Evolutionary conservation across 768 basidiomycete species (phyloP).

Genomic region (Suillus bovinus): DNA sequence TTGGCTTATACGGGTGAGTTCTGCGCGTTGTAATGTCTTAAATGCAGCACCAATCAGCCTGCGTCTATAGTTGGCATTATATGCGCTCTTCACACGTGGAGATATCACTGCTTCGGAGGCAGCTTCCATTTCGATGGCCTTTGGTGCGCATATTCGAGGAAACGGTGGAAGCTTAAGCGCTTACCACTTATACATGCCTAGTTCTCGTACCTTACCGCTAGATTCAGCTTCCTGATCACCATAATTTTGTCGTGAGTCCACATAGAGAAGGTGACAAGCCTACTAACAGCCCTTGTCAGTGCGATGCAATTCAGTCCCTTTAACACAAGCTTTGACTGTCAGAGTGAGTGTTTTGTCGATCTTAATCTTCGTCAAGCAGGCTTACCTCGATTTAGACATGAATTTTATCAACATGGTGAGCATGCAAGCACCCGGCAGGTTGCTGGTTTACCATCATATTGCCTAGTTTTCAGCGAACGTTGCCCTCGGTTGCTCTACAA

Average conservation of each 20-base stretch:
- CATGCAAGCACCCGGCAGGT: too few species aligned
- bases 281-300: background rate
- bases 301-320: background rate
- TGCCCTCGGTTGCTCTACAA: conserved; percentile 3
- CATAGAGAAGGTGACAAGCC: background rate
- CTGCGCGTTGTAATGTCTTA: too few species aligned
- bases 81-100: background rate
- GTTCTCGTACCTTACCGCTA: background rate
- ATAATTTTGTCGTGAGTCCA: background rate
- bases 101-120: background rate
- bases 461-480: background rate
- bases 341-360: background rate
- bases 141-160: background rate
- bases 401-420: background rate
- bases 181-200: background rate
- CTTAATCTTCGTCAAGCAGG: background rate
- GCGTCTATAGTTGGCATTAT: conserved; percentile 1
- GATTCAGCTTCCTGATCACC: background rate
- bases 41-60: background rate
- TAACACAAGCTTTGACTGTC: background rate
- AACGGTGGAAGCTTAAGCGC: too few species aligned
- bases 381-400: background rate
- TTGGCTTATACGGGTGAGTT: conserved; percentile 1
- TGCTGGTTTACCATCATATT: background rate
- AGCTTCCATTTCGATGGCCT: background rate